Base-by-base conservation (phyloP, 805 yeast genomes). In the Yamadazyma sp. region DNA sequence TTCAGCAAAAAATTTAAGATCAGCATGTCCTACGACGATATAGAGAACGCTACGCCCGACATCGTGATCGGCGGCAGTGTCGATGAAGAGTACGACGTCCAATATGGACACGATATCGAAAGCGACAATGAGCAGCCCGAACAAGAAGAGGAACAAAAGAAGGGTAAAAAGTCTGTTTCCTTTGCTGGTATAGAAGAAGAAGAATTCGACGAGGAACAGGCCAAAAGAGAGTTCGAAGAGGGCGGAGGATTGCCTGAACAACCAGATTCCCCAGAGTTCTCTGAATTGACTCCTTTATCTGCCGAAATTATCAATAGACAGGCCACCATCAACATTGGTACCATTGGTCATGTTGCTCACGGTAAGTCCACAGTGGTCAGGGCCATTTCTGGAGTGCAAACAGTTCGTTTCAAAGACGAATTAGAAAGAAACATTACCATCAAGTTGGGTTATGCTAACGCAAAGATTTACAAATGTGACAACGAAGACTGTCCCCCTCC, bases 211-310 rank as follows among this genome's bases (percentile, higher is more conserved):
- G 95, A 83, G 57, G 95, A 84, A 62, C 77, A 75, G 44, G 82
- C 88, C 54, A 73, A 75, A 54, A 75, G 80, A 57, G 97, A 91
- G 62, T 90, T 93, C 53, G 95, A 87, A 73, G 98, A 88, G 65
- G 96, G 98, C 62, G 98, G 98, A 42, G 99, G 99, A 37, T 77
- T 93, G 42, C 99, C 99, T 38, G 96, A 85, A 62, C 99, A 93
- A 68, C 96, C 96, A 41, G 83, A 75, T 26, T 72, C 86, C 66
- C 95, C 95, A 41, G 96, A 90, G 59, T 84, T 91, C 55, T 49
- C 84, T 27, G 59, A 69, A 49, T 69, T 93, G 67, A 86, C 91
- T 32, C 97, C 99, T 22, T 71, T 87, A 46, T 83, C 95, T 6
- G 93, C 95, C 38, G 99, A 90, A 58, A 95, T 93, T 60, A 93